phyloP scores from a whole-genome alignment of 345 rosid species.

The Microthlaspi erraticum region DNA sequence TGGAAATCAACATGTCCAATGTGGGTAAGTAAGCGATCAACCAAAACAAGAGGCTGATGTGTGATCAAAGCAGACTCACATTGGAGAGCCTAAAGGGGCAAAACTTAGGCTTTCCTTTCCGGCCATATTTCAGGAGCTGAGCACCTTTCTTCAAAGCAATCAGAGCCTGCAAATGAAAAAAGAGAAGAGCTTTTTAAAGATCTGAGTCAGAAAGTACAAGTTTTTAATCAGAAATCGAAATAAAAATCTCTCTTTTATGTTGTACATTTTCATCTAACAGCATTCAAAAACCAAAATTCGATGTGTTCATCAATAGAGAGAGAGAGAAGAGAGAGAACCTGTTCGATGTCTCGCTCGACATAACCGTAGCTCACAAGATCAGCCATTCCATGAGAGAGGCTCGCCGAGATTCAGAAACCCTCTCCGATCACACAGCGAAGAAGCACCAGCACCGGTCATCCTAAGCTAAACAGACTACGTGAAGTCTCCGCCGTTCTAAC shows the following conservation, averaged over 20 bases:
- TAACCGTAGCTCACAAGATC: constrained; percentile 92
- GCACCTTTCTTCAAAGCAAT: constrained; percentile 92
- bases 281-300: too few relatives aligned
- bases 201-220: neutral
- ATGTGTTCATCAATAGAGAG: neutral
- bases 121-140: constrained; percentile 90
- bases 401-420: constrained; percentile 67
- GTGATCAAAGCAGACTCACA: constrained; percentile 56
- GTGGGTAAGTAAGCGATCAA: constrained; percentile 9
- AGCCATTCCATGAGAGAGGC: constrained; percentile 97
- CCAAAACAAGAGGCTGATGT: neutral
- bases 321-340: constrained; percentile 48
- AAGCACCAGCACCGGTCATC: constrained; percentile 87
- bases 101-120: constrained; percentile 96
- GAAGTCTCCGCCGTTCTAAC: constrained; percentile 48
- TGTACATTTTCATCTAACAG: too few relatives aligned
- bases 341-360: constrained; percentile 83
- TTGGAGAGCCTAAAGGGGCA: constrained; percentile 87
- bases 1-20: constrained; percentile 48
- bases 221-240: too few relatives aligned
- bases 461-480: constrained; percentile 51
- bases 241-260: too few relatives aligned
- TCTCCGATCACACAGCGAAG: constrained; percentile 76
- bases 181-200: neutral
- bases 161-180: constrained; percentile 63